Base-by-base conservation (phyloP, 768 basidiomycete genomes). In the Tulasnella sp. region DNA sequence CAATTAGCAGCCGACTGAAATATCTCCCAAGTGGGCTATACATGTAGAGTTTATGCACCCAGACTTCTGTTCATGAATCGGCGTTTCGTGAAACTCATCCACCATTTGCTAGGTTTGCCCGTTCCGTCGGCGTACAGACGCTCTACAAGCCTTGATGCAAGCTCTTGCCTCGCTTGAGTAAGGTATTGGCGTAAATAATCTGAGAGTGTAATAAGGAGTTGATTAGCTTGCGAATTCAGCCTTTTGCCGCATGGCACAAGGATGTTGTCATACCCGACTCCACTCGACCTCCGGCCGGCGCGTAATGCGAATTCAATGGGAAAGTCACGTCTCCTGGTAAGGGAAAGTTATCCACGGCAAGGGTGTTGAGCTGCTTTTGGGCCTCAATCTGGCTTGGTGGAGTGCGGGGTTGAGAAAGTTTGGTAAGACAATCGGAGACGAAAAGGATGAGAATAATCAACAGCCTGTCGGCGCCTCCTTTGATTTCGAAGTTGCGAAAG, bases 401-500 rank as follows among this genome's bases (percentile, higher is more conserved):
- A 4, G 91, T 89, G 77, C 92, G 91, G 40, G 91, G 87, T 42
- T 88, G 87, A 39, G 95, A 94, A 82, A 99, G 88, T 87, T 95
- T 97, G 38, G 94, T 90, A 75, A 99, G 91, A 85, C 97, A 99
- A 87, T 99, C 98, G 71, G 97, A 98, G 83, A 98, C 91, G 87
- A 93, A 99, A 84, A 99, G 93, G 85, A 99, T 98, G 83, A 99
- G 91, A 85, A 99, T 91, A 88, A 99, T 99, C 84, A 99, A 90
- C 56, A 95, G 92, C 80, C 97, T 92, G 88, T 98, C 97, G 75
- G 96, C 96, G 77, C 95, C 94, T 24, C 96, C 97, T 85, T 98
- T 97, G 90, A 99, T 99, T 88, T 99, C 98, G 83, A 99, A 99
- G 87, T 99, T 99, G 84, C 98, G 93, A 87, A 99, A 99, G 80